Percentiles rank a stretch among this genome's conserved stretches.
phyloP scores from a whole-genome alignment of 208 protist genomes.

The Naegleria gruberi region DNA sequence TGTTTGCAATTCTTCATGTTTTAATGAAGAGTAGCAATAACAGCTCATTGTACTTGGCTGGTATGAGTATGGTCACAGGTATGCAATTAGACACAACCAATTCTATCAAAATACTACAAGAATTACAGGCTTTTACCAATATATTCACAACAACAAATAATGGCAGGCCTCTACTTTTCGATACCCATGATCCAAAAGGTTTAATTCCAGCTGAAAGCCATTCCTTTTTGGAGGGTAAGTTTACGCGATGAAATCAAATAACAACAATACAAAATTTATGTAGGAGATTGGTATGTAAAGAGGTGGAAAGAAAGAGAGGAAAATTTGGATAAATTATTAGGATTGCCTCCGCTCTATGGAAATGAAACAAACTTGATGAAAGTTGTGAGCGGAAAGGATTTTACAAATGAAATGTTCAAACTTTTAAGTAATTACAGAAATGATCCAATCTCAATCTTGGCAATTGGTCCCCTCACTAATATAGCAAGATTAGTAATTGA shows the following conservation, averaged over 20 bases:
- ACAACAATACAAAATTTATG: too few relatives aligned
- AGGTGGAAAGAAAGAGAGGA: not conserved
- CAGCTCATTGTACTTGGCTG: not conserved
- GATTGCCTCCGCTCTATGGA: not conserved
- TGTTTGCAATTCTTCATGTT: not conserved
- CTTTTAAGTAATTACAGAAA: not conserved
- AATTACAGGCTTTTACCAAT: not conserved
- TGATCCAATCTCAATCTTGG: not conserved
- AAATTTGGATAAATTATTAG: not conserved
- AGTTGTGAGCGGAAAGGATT: not conserved
- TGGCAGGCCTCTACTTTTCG: not conserved
- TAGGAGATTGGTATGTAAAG: not conserved
- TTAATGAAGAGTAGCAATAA: not conserved
- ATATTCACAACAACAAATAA: not conserved
- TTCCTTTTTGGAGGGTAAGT: not conserved
- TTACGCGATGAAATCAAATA: too few relatives aligned
- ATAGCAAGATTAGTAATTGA: not conserved
- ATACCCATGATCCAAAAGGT: not conserved
- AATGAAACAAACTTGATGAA: not conserved
- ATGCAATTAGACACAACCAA: not conserved
- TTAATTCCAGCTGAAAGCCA: not conserved
- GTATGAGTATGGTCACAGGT: not conserved
- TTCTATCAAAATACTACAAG: not conserved
- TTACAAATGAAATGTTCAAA: not conserved
- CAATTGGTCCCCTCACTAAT: not conserved